phyloP scores from a whole-genome alignment of 2,329 filamentous ascomycete species.

The Colletotrichum chlorophyti region DNA sequence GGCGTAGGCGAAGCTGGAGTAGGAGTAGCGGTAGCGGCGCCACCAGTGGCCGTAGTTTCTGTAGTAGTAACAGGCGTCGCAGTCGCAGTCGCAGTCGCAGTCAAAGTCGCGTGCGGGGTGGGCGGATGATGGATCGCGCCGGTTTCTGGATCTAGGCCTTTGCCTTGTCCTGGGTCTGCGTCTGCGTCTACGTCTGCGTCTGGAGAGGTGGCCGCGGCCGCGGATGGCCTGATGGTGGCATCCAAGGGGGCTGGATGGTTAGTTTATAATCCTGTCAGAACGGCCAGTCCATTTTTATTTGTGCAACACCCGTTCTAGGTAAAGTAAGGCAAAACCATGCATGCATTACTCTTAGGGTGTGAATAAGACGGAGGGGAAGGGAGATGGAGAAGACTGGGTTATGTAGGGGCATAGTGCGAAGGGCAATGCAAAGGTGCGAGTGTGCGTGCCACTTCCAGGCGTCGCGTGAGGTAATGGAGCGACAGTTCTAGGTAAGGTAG shows the following conservation, averaged over 20 bases:
- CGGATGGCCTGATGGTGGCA: slow-evolving; percentile 24
- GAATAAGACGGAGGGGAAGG: neutral
- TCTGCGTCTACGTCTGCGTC: slow-evolving; percentile 5
- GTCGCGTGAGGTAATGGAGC: slow-evolving; percentile 7
- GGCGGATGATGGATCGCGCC: slow-evolving; percentile 22
- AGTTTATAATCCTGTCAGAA: slow-evolving; percentile 20
- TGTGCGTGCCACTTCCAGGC: slow-evolving; percentile 13
- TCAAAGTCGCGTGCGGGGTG: slow-evolving; percentile 26
- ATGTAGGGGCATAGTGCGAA: neutral
- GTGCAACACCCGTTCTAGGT: slow-evolving; percentile 8
- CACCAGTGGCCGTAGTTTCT: slow-evolving; percentile 10
- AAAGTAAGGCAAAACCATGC: slow-evolving; percentile 21
- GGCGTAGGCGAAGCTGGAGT: slow-evolving; percentile 23
- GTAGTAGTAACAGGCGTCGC: too few relatives aligned
- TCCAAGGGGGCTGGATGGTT: slow-evolving; percentile 25
- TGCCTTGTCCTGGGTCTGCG: slow-evolving; percentile 7
- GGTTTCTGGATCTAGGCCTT: slow-evolving; percentile 11
- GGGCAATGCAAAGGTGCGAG: too few relatives aligned
- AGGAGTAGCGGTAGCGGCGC: slow-evolving; percentile 31
- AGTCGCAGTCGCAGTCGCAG: neutral
- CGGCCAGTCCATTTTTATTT: neutral
- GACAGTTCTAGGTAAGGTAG: neutral
- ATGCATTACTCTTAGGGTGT: neutral
- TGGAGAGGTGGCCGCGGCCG: slow-evolving; percentile 23
- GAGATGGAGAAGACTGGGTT: neutral